Evolutionary conservation across 352 stramenopile genomes (phyloP).

Genomic region (Elongisporangium undulatum): DNA sequence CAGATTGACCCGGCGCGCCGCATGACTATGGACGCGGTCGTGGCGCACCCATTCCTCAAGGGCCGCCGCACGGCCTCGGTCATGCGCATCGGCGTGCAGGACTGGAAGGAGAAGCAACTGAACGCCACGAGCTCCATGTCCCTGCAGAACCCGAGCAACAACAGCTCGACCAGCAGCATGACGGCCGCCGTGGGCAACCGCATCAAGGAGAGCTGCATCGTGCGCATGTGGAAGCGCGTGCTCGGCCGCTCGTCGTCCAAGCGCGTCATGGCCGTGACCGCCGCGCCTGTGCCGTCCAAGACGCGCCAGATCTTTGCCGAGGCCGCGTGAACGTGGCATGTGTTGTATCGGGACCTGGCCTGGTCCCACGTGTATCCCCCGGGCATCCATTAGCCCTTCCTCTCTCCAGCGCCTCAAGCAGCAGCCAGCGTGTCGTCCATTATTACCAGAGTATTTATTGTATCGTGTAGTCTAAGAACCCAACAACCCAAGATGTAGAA

Average conservation of each 20-base stretch:
- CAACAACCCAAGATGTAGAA: neutral
- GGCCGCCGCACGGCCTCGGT: slow-evolving; percentile 10
- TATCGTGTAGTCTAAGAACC: neutral
- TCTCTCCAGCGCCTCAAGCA: neutral
- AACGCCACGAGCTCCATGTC: slow-evolving; percentile 19
- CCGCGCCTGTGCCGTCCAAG: slow-evolving; percentile 7
- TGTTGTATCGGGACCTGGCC: neutral
- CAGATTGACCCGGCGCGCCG: slow-evolving; percentile 49
- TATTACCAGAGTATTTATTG: neutral
- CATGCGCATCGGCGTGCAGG: slow-evolving; percentile 3
- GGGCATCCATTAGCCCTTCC: neutral
- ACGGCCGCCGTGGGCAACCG: slow-evolving; percentile 13
- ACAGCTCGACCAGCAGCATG: slow-evolving; percentile 8
- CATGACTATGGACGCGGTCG: slow-evolving; percentile 54
- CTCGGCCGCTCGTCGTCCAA: slow-evolving; percentile 38
- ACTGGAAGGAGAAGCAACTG: slow-evolving; percentile 14
- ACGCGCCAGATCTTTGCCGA: slow-evolving; percentile 14
- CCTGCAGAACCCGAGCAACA: slow-evolving; percentile 2
- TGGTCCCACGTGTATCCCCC: neutral
- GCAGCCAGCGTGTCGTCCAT: neutral
- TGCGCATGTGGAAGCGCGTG: slow-evolving; percentile 40
- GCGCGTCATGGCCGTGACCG: slow-evolving; percentile 37
- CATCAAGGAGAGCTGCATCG: slow-evolving; percentile 10
- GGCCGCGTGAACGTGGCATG: slow-evolving; percentile 29
- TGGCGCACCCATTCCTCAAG: slow-evolving; percentile 59